Conservation (phyloP, 176 grass and related monocot genomes). For the Juncus inflexus region DNA sequence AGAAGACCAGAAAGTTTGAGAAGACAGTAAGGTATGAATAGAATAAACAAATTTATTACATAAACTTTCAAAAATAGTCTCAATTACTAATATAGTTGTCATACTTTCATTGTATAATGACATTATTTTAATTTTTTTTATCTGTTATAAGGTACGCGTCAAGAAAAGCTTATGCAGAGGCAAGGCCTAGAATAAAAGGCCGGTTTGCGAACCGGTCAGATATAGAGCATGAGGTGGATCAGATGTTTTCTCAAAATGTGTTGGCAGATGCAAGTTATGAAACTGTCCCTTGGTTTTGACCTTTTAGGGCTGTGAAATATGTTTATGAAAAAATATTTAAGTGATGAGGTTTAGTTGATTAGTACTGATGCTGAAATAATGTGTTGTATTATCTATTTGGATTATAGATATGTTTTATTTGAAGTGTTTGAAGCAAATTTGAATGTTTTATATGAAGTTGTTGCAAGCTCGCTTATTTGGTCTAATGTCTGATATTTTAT, state of each 20-base stretch:
- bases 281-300: slow-evolving; percentile 43
- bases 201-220: slow-evolving; percentile 57
- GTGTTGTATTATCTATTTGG: neutral
- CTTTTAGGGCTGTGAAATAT: slow-evolving; percentile 17
- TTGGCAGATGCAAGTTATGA: slow-evolving; percentile 41
- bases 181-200: slow-evolving; percentile 52
- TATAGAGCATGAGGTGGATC: slow-evolving; percentile 45
- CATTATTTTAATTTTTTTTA: too few relatives aligned
- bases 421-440: neutral
- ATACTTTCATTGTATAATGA: too few relatives aligned
- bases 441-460: neutral
- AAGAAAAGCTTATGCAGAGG: slow-evolving; percentile 54
- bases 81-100: too few relatives aligned
- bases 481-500: too few relatives aligned
- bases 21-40: slow-evolving; percentile 61
- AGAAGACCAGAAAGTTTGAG: slow-evolving; percentile 63
- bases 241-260: slow-evolving; percentile 47
- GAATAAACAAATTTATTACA: too few relatives aligned
- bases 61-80: too few relatives aligned
- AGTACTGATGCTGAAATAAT: neutral
- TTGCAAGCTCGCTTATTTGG: neutral
- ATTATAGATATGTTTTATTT: neutral
- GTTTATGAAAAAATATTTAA: neutral
- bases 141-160: slow-evolving; percentile 38
- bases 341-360: neutral